Percentiles rank a stretch among this genome's conserved stretches.
Evolutionary conservation across 208 protist genomes (phyloP).

Genomic region (Balamuthia mandrillaris): DNA sequence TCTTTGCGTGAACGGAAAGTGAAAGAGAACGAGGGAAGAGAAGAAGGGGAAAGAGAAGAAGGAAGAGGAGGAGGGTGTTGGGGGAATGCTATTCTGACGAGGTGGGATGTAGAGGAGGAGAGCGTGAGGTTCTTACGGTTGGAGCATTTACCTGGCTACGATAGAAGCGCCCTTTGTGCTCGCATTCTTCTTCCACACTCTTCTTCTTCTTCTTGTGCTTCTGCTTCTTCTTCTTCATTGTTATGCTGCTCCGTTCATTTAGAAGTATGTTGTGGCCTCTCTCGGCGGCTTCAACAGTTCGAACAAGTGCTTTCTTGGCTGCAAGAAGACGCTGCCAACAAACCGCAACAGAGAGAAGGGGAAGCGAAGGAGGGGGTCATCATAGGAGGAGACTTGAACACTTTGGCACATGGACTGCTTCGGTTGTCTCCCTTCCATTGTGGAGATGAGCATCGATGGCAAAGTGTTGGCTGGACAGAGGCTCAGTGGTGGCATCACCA

Average conservation of each 20-base stretch:
- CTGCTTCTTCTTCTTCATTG: no score
- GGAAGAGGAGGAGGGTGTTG: background rate
- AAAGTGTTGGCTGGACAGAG: no score
- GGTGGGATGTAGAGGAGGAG: background rate
- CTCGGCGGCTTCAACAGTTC: background rate
- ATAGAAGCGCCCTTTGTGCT: no score
- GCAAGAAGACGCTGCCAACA: background rate
- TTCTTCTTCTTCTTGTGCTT: no score
- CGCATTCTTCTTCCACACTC: no score
- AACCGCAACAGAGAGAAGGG: no score
- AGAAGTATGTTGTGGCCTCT: background rate
- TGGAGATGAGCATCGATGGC: background rate
- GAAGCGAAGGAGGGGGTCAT: background rate
- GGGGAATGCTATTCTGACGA: background rate
- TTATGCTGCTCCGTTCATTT: background rate
- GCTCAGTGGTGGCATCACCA: no score
- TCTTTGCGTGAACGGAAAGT: background rate
- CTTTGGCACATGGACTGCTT: background rate
- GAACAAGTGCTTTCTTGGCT: background rate
- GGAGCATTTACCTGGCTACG: background rate
- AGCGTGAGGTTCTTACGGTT: background rate
- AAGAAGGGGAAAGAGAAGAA: no score
- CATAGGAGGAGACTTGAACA: background rate
- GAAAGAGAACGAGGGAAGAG: background rate
- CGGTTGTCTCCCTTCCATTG: background rate